Conservation (phyloP, 441 rosid species). For the Biscutella laevigata region DNA sequence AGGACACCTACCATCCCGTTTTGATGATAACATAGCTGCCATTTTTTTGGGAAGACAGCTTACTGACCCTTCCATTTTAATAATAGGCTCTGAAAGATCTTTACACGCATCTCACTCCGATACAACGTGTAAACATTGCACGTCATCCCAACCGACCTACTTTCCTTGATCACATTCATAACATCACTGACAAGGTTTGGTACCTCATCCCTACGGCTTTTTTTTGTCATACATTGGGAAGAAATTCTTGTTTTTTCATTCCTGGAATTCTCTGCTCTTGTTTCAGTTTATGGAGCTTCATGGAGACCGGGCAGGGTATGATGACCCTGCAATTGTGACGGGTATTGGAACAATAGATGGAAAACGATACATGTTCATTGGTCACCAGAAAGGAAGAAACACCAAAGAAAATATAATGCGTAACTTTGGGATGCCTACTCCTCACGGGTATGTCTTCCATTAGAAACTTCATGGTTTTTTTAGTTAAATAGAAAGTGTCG, state of each 20-base stretch:
- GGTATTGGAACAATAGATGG: constrained; percentile 90
- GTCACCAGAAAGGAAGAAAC: constrained; percentile 97
- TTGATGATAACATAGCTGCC: not conserved
- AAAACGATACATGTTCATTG: constrained; percentile 79
- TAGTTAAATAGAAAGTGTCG: constrained; percentile 1
- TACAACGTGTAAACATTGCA: constrained; percentile 88
- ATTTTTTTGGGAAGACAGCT: not conserved
- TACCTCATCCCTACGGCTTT: constrained; percentile 2
- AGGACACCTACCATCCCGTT: not conserved
- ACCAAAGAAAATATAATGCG: constrained; percentile 86
- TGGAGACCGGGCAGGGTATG: constrained; percentile 93
- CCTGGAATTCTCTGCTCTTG: constrained; percentile 10
- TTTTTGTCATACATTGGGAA: not conserved
- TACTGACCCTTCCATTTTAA: not conserved
- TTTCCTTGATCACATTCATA: constrained; percentile 84
- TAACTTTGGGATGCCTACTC: constrained; percentile 98
- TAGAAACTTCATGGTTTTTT: constrained; percentile 6
- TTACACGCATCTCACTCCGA: constrained; percentile 72
- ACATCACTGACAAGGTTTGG: constrained; percentile 83
- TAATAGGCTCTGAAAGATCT: constrained; percentile 71
- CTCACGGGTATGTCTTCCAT: constrained; percentile 66
- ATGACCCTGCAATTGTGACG: constrained; percentile 93
- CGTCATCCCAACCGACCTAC: constrained; percentile 97
- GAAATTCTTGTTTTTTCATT: not conserved
- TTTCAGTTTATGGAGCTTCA: constrained; percentile 91